phyloP scores from a whole-genome alignment of 352 stramenopile species.

The Phytopythium vexans region DNA sequence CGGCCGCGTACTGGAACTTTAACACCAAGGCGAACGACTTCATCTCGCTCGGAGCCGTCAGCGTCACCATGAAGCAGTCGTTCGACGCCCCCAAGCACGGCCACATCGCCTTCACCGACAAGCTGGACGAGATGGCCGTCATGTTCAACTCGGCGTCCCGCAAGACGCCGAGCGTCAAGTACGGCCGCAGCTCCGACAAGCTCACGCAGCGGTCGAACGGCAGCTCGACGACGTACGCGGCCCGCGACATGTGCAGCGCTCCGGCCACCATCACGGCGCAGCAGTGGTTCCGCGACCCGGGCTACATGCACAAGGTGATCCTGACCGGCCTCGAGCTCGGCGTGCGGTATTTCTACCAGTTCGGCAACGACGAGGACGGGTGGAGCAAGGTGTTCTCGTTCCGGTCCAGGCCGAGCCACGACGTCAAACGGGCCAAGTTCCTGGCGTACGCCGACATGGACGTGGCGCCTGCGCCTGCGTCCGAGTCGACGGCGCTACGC shows the following conservation, averaged over 20 bases:
- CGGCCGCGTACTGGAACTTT: constrained; percentile 61
- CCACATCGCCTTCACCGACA: constrained; percentile 58
- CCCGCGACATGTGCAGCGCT: constrained; percentile 56
- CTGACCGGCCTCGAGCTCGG: constrained; percentile 34
- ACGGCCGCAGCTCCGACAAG: constrained; percentile 21
- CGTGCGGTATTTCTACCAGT: constrained; percentile 74
- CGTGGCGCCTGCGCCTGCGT: constrained; percentile 50
- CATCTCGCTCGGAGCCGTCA: constrained; percentile 29
- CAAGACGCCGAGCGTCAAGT: constrained; percentile 48
- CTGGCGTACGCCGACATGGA: constrained; percentile 85
- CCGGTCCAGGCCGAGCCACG: constrained; percentile 28
- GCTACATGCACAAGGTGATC: constrained; percentile 80
- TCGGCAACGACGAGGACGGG: constrained; percentile 69
- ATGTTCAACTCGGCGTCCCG: constrained; percentile 76
- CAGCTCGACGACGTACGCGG: constrained; percentile 59
- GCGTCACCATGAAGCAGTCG: constrained; percentile 50
- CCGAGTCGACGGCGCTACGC: constrained; percentile 54
- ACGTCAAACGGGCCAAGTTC: constrained; percentile 57
- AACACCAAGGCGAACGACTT: constrained; percentile 37
- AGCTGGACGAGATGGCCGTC: constrained; percentile 64
- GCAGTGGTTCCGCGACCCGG: constrained; percentile 67
- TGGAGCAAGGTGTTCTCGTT: constrained; percentile 74
- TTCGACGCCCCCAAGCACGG: constrained; percentile 64
- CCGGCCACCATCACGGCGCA: constrained; percentile 65
- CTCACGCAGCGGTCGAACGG: constrained; percentile 29